A percentile compares a stretch with the other conserved stretches of the same genome.
phyloP scores from a whole-genome alignment of 164 flowering plant species.

The Kingdonia uniflora region DNA sequence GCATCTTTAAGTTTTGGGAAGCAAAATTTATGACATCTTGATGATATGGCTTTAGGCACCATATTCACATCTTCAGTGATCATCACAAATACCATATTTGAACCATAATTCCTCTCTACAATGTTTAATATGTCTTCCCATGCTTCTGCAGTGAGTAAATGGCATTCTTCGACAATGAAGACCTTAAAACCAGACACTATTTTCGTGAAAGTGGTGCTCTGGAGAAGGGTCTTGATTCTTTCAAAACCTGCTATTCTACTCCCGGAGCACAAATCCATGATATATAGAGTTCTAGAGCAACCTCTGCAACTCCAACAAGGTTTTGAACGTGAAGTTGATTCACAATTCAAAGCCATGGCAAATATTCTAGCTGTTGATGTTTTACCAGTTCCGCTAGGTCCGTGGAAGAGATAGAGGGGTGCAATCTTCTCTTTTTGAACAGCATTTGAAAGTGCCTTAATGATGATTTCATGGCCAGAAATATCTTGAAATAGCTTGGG shows the following conservation, averaged over 20 bases:
- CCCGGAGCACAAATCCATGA: constrained; percentile 24
- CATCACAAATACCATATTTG: constrained; percentile 18
- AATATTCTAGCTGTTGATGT: constrained; percentile 28
- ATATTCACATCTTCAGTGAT: constrained; percentile 15
- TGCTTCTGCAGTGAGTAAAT: constrained; percentile 16
- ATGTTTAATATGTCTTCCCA: constrained; percentile 27
- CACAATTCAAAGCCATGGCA: constrained; percentile 29
- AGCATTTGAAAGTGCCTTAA: constrained; percentile 22
- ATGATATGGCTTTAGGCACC: constrained; percentile 17
- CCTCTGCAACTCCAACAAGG: constrained; percentile 34
- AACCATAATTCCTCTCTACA: constrained; percentile 6
- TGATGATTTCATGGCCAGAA: constrained; percentile 20
- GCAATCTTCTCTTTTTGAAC: constrained; percentile 17
- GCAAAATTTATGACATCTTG: constrained; percentile 32
- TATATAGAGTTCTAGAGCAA: constrained; percentile 27
- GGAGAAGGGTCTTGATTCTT: constrained; percentile 22
- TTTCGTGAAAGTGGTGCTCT: constrained; percentile 19
- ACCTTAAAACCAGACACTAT: constrained; percentile 17
- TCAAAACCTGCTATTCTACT: constrained; percentile 19
- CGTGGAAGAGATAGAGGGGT: constrained; percentile 31
- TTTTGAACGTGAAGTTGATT: constrained; percentile 14
- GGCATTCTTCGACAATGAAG: constrained; percentile 27
- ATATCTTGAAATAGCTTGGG: constrained; percentile 27
- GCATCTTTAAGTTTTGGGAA: constrained; percentile 24
- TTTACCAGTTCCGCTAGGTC: constrained; percentile 37